Evolutionary conservation across 108 stramenopile species (phyloP), one percentile per base, ranked within the genome.

Genomic region (Epithemia pelagica): DNA sequence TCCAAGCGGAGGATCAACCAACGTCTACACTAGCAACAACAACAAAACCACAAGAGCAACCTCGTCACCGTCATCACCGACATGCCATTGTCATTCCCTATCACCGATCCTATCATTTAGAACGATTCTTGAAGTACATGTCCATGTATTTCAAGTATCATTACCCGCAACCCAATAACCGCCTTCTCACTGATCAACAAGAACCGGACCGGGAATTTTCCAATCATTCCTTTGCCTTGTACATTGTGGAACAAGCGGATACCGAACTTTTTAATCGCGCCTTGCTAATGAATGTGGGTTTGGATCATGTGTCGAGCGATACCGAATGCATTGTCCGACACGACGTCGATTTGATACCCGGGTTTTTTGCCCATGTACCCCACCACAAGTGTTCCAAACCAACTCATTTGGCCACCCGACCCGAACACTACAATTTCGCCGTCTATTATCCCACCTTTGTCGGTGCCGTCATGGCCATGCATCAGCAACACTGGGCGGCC

Each of bases 231-330:
- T 65, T 54, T 54, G 21, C 65, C 5, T 28, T 65, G 24, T 65
- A 53, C 52, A 54, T 65, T 27, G 30, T 65, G 8, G 65, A 65
- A 65, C 65, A 65, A 58, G 65, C 26, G 26, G 56, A 65, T 22
- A 21, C 27, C 7, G 65, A 65, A 65, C 65, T 31, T 8, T 65
- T 65, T 53, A 65, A 65, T 58, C 65, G 65, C 27, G 65, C 28
- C 8, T 65, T 46, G 65, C 30, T 65, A 27, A 53, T 10, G 19
- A 65, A 65, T 65, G 65, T 65, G 5, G 65, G 65, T 3, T 20
- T 65, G 21, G 5, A 20, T 28, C 52, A 65, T 18, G 54, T 65
- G 10, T 7, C 28, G 20, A 28, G 28, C 24, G 26, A 24, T 5
- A 27, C 28, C 10, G 52, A 54, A 54, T 65, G 65, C n/a, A 5